Base-by-base conservation (phyloP, 2,329 filamentous ascomycete species). In the Xylariaceae sp. region DNA sequence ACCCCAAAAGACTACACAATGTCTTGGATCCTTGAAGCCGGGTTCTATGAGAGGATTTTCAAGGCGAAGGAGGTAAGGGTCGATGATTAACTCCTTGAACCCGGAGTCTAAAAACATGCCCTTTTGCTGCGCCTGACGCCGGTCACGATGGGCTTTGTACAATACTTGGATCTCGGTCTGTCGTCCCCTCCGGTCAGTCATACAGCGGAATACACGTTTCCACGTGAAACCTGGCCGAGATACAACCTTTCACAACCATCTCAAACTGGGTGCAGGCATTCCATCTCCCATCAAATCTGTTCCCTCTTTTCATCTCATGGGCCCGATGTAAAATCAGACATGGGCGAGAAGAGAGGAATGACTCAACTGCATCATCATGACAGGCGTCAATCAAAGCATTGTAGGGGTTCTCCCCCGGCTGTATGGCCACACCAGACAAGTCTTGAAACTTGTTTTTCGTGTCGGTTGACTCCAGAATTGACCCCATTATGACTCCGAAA, bases 1-100 rank as follows among this genome's bases (percentile, higher is more conserved):
- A 3, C 88, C 89, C 90, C 91, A 96, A 67, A 96, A 85, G 0
- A 91, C 88, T 8, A 96, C 76, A 67, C 91, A 95, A 65, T 96
- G 80, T 41, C 92, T 78, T 42, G 83, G 80, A 68, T 97, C 92
- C 50, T 76, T 70, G 67, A 87, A 95, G 1, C 81, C 83, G 1
- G 84, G 85, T 59, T 89, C 79, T 37, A 86, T 72, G 1, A 78
- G 71, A 1, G 80, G 80, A 43, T 85, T 78, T 61, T 86, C 80
- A 34, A 96, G 73, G 53, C 85, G 85, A 48, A 85, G 74, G 1
- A 96, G 78, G 53, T 89, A 85, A 1, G 85, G 83, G 66, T 97
- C 92, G 50, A 92, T 79, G 47, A 82, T 81, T 64, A 95, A 80
- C 54, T 87, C 87, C 1, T 76, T 67, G 62, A 92, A 95, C 34